Evolutionary conservation across 306 rosid species (phyloP).

Genomic region (Gynostemma pentaphyllum): DNA sequence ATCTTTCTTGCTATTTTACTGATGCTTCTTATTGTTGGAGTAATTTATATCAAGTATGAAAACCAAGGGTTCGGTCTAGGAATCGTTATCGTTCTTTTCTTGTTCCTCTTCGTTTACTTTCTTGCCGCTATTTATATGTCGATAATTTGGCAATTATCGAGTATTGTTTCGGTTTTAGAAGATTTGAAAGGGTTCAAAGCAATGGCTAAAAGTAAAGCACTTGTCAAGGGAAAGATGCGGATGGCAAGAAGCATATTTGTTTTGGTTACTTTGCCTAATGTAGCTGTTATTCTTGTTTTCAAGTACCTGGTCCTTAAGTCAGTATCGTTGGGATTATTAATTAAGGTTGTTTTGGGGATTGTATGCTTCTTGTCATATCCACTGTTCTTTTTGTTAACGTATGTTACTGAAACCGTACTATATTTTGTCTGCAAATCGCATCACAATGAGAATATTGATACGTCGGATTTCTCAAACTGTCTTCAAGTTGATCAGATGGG

Average conservation of each 20-base stretch:
- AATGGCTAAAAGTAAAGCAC: conserved; percentile 44
- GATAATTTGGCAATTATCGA: conserved; percentile 50
- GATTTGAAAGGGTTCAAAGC: conserved; percentile 46
- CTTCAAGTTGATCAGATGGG: conserved; percentile 15
- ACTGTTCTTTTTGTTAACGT: conserved; percentile 23
- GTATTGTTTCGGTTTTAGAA: conserved; percentile 55
- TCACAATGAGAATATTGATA: conserved; percentile 59
- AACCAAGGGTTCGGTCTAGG: neutral
- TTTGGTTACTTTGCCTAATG: neutral
- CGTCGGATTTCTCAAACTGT: conserved; percentile 41
- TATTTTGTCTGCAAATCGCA: conserved; percentile 77
- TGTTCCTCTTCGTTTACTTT: conserved; percentile 1
- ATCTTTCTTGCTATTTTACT: conserved; percentile 23
- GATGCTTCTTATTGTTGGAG: conserved; percentile 37
- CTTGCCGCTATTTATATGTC: conserved; percentile 35
- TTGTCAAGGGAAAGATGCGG: conserved; percentile 50
- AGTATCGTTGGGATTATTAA: conserved; percentile 3
- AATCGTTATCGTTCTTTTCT: neutral
- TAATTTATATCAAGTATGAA: conserved; percentile 3
- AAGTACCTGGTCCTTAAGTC: conserved; percentile 26
- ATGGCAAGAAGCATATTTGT: conserved; percentile 13
- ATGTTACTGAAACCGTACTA: conserved; percentile 46
- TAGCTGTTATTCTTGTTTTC: conserved; percentile 13
- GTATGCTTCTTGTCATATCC: conserved; percentile 25
- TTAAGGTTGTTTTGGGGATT: conserved; percentile 18